Conservation (phyloP, 78 protist genomes). For the Dictyostelium citrinum region DNA sequence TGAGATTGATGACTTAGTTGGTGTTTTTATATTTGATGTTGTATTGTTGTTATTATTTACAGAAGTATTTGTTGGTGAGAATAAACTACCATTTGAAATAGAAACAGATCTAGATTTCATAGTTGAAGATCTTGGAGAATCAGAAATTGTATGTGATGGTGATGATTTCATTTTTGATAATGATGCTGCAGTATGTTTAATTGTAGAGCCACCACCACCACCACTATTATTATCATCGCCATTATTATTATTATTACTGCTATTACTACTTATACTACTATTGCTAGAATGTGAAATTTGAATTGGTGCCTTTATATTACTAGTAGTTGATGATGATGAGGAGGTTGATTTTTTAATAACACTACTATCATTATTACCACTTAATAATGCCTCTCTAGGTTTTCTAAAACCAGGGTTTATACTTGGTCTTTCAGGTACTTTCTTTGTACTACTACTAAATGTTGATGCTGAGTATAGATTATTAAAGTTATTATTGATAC, state of each 20-base stretch:
- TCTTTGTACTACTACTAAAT: background rate
- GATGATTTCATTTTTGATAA: conserved; percentile 23
- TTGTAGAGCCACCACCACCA: background rate
- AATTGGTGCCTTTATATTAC: background rate
- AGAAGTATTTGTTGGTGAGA: background rate
- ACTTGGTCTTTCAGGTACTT: conserved; percentile 49
- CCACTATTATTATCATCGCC: background rate
- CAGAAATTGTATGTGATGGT: background rate
- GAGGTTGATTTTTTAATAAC: background rate
- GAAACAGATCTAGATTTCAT: conserved; percentile 26
- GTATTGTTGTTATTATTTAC: background rate
- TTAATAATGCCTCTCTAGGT: background rate
- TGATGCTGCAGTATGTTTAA: conserved; percentile 61
- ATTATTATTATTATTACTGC: background rate
- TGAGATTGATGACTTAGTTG: background rate
- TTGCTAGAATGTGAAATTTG: background rate
- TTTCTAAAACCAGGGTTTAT: conserved; percentile 65
- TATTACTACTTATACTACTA: background rate
- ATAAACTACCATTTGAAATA: conserved; percentile 14
- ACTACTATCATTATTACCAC: background rate
- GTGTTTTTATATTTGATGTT: background rate
- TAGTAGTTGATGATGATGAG: background rate
- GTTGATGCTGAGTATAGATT: background rate
- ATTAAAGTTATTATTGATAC: background rate
- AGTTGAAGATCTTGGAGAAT: background rate